A percentile compares a stretch with the other conserved stretches of the same genome.
Conservation (phyloP, 148 eudicot genomes). For the Rhododendron molle region DNA sequence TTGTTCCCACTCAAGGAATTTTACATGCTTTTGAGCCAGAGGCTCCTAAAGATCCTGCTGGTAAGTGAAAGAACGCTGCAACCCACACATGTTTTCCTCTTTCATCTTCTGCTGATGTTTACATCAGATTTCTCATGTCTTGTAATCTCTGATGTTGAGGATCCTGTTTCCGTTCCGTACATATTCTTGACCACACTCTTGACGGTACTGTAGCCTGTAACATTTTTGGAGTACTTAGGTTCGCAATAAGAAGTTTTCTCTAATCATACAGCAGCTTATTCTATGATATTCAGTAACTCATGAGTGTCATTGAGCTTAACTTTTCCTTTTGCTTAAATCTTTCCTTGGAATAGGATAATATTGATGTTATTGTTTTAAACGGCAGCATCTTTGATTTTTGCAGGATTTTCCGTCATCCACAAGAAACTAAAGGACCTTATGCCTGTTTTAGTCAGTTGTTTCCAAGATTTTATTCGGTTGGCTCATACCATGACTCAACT, state of each 20-base stretch:
- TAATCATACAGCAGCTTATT: background rate
- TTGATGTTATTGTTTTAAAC: background rate
- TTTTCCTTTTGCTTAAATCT: background rate
- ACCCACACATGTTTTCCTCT: background rate
- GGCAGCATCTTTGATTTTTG: constrained; percentile 14
- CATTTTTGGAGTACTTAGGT: background rate
- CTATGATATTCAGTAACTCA: background rate
- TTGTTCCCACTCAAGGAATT: constrained; percentile 17
- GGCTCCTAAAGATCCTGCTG: constrained; percentile 37
- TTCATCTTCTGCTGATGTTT: background rate
- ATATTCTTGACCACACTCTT: background rate
- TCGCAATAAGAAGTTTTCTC: background rate
- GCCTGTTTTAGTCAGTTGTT: constrained; percentile 64
- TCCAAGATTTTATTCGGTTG: constrained; percentile 53
- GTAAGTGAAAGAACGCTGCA: constrained; percentile 31
- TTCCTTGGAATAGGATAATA: background rate
- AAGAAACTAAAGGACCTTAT: constrained; percentile 59
- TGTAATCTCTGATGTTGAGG: background rate
- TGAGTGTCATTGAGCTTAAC: background rate
- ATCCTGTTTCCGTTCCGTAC: background rate
- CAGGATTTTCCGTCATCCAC: constrained; percentile 43
- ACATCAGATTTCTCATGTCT: background rate
- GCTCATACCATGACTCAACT: constrained; percentile 38
- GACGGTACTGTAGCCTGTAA: background rate
- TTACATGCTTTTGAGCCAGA: constrained; percentile 79